Evolutionary conservation across 305 asterid species (phyloP).

Genomic region (Solanum hybrid): DNA sequence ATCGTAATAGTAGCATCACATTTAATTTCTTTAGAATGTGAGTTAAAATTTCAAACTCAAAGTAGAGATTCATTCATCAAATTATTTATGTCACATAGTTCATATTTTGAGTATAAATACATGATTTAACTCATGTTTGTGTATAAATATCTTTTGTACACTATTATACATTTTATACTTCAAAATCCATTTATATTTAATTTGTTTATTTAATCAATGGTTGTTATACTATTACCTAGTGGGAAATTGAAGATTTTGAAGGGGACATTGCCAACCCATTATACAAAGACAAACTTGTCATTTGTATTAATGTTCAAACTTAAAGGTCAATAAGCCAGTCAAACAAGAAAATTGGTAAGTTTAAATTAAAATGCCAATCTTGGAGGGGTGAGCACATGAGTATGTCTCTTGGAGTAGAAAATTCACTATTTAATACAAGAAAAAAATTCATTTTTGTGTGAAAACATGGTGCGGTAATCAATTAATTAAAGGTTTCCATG

Average conservation of each 20-base stretch:
- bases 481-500: neutral
- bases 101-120: neutral
- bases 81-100: neutral
- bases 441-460: neutral
- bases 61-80: neutral
- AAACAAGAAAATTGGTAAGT: neutral
- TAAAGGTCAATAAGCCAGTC: neutral
- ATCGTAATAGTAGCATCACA: neutral
- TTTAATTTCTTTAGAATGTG: neutral
- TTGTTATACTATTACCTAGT: neutral
- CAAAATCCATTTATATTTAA: neutral
- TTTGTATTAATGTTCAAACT: neutral
- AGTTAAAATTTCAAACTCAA: neutral
- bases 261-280: neutral
- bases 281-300: neutral
- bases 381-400: slow-evolving; percentile 2
- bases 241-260: neutral
- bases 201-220: neutral
- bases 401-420: neutral
- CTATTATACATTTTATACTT: neutral
- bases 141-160: no score
- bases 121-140: neutral
- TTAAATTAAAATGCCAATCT: neutral
- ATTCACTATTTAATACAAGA: neutral
- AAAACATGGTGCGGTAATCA: neutral